Evolutionary conservation across 148 eudicot species (phyloP), one percentile per base, ranked within the genome.

Genomic region (Dysphania ambrosioides): DNA sequence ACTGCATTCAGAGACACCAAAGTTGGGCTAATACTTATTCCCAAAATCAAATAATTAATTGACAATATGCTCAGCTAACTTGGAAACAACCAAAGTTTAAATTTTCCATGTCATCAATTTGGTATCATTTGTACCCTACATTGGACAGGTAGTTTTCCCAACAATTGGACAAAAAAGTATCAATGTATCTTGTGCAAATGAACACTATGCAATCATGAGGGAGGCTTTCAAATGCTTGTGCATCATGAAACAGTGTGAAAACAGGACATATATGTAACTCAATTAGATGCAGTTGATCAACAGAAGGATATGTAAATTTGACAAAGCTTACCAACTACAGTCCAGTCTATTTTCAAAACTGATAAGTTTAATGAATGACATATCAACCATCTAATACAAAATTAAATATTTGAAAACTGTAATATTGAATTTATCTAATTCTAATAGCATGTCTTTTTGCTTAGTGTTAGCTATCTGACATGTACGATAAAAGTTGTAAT

Each of bases 271-370:
- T n/a, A 36, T 26, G 27, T 8, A 26, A 57, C 72, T 57, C 55
- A 56, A 56, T 75, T 26, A 27, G 57, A 67, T 30, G 58, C 66
- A 67, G 72, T 42, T 67, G 66, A 68, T 56, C 72, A 36, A 67
- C 56, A 57, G 38, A 31, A 29, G 30, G 72, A 68, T 67, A 57
- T 75, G 72, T 55, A 47, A 18, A 59, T 44, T 72, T 57, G n/a
- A 55, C 24, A 66, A 67, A 64, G 6, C 42, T n/a, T 24, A 75
- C 64, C 78, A 40, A 67, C 66, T 74, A 63, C 26, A 47, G 7
- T 36, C 29, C 60, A 4, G 29, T 49, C 71, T 30, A 12, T 29
- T 60, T 41, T 29, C 68, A 34, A 47, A 65, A 4, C 11, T 35
- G n/a, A n/a, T n/a, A n/a, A n/a, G n/a, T n/a, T 16, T 12, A 62